Evolutionary conservation across 2,329 filamentous ascomycete species (phyloP).

Genomic region (Paecilomyces variotii): DNA sequence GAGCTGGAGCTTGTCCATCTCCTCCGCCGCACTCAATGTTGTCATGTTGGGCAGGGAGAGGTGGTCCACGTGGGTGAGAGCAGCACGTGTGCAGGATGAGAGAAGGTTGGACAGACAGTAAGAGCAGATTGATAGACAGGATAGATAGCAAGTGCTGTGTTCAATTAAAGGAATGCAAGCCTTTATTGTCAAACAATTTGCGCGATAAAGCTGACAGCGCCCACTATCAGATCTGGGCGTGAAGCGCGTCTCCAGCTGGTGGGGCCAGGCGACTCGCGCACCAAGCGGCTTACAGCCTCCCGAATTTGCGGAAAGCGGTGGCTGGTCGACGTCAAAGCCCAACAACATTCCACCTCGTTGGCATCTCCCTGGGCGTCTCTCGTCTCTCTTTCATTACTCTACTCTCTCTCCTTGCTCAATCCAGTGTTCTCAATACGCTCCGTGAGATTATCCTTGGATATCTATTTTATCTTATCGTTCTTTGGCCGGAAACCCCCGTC

Average conservation of each 20-base stretch:
- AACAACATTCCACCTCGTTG: not conserved
- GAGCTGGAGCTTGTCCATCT: constrained; percentile 45
- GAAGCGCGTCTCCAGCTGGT: not conserved
- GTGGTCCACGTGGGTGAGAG: not conserved
- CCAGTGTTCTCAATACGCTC: not conserved
- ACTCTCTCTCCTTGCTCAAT: not conserved
- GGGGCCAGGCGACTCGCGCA: not conserved
- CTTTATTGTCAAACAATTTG: not conserved
- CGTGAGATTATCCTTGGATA: not conserved
- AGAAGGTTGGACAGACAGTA: not conserved
- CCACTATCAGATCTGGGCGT: not conserved
- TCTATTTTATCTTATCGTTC: not conserved
- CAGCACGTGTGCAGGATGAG: not conserved
- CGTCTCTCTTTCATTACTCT: not conserved
- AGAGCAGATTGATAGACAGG: not conserved
- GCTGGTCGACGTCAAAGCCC: constrained; percentile 5
- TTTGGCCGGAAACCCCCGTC: not conserved
- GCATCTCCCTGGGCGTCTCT: not conserved
- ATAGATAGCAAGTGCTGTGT: not conserved
- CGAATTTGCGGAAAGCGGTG: constrained; percentile 7
- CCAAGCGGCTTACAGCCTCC: constrained; percentile 3
- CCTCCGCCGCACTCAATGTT: constrained; percentile 33
- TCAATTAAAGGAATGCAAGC: not conserved
- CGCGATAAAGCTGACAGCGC: not conserved
- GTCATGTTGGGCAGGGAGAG: constrained; percentile 16